Percentiles rank a stretch among this genome's conserved stretches.
These are phyloP conservation scores for Yarrowia divulgata DNA, from an alignment of 805 yeast genomes.

Conservation along the genomic window DNA sequence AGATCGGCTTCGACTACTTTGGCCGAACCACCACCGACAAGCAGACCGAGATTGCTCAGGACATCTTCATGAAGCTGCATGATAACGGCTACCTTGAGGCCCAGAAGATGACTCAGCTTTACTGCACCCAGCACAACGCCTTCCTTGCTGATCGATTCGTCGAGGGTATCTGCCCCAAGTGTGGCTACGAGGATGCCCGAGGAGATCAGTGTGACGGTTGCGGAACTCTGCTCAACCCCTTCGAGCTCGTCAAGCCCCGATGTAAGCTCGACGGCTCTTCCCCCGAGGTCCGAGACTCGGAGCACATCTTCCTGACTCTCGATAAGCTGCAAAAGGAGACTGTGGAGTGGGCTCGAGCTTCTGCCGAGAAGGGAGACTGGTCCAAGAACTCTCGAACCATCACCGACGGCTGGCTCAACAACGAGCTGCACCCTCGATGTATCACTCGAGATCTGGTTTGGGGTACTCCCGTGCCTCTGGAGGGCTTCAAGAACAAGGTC, in stretches of 20 bases:
- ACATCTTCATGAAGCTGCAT: slow-evolving; percentile 77
- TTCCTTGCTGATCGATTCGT: slow-evolving; percentile 96
- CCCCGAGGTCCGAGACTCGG: slow-evolving; percentile 82
- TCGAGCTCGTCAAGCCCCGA: slow-evolving; percentile 91
- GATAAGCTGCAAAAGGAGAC: slow-evolving; percentile 83
- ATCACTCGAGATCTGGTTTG: slow-evolving; percentile 96
- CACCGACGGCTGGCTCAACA: slow-evolving; percentile 91
- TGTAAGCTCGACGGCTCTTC: slow-evolving; percentile 88
- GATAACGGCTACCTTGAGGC: slow-evolving; percentile 85
- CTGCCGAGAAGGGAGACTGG: slow-evolving; percentile 83
- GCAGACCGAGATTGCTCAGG: slow-evolving; percentile 96
- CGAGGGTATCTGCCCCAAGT: slow-evolving; percentile 96
- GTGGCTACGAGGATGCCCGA: slow-evolving; percentile 95
- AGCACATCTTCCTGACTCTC: slow-evolving; percentile 82
- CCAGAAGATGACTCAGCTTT: slow-evolving; percentile 85
- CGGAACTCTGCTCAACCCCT: slow-evolving; percentile 87
- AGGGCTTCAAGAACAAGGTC: slow-evolving; percentile 85
- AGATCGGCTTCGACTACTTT: slow-evolving; percentile 90
- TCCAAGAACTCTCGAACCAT: slow-evolving; percentile 88
- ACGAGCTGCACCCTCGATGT: slow-evolving; percentile 91
- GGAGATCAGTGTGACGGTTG: slow-evolving; percentile 99
- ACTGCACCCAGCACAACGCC: slow-evolving; percentile 88
- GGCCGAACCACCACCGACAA: slow-evolving; percentile 94
- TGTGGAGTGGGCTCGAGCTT: slow-evolving; percentile 71
- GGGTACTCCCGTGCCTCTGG: slow-evolving; percentile 98